A percentile compares a stretch with the other conserved stretches of the same genome.
Evolutionary conservation across 1,284 basidiomycete genomes (phyloP).

Genomic region (Boletus sp.): DNA sequence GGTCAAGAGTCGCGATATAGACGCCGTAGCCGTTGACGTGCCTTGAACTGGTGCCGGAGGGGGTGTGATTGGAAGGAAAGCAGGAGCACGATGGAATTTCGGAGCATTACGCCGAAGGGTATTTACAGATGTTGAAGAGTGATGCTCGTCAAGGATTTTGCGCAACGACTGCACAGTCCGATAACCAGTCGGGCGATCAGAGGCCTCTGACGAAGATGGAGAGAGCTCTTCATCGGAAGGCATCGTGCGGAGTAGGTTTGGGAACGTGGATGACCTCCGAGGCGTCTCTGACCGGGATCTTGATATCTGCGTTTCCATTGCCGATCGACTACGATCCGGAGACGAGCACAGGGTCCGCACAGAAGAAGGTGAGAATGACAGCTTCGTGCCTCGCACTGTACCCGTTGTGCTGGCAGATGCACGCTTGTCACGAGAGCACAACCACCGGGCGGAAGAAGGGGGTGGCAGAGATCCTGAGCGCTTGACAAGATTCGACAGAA

Average conservation of each 20-base stretch:
- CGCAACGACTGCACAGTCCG: slow-evolving; percentile 62
- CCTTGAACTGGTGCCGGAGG: slow-evolving; percentile 47
- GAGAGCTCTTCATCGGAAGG: slow-evolving; percentile 56
- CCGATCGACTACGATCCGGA: slow-evolving; percentile 13
- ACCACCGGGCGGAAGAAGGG: slow-evolving; percentile 31
- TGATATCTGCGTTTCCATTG: slow-evolving; percentile 7
- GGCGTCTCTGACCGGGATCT: slow-evolving; percentile 40
- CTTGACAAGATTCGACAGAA: slow-evolving; percentile 51
- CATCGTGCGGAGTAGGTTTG: slow-evolving; percentile 41
- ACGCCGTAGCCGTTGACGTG: slow-evolving; percentile 69
- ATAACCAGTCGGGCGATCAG: slow-evolving; percentile 48
- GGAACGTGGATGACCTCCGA: slow-evolving; percentile 25
- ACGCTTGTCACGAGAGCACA: slow-evolving; percentile 23
- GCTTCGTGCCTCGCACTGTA: slow-evolving; percentile 12
- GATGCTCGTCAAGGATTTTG: slow-evolving; percentile 62
- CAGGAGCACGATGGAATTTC: slow-evolving; percentile 17
- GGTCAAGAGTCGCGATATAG: slow-evolving; percentile 68
- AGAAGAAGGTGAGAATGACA: slow-evolving; percentile 14
- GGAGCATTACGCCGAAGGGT: slow-evolving; percentile 14
- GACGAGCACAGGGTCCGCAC: slow-evolving; percentile 8
- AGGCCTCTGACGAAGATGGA: slow-evolving; percentile 40
- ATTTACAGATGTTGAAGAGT: slow-evolving; percentile 27
- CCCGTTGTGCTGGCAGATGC: slow-evolving; percentile 23
- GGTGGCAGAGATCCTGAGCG: slow-evolving; percentile 34
- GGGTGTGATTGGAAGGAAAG: slow-evolving; percentile 42